These are phyloP conservation scores for Ajuga reptans DNA, from an alignment of 305 asterid genomes.

Conservation along the genomic window DNA sequence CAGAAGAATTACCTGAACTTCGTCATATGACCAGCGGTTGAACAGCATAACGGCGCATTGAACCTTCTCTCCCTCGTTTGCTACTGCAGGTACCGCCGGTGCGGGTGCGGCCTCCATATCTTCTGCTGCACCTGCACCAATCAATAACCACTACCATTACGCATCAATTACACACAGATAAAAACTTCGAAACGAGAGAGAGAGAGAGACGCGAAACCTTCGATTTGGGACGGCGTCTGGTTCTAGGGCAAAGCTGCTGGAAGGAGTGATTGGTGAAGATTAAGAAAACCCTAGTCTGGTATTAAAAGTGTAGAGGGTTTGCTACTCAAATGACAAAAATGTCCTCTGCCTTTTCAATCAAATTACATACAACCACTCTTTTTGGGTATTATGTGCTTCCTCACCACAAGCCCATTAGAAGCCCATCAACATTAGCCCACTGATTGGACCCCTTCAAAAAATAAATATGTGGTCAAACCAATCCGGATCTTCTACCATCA, in stretches of 20 bases:
- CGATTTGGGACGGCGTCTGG: conserved; percentile 16
- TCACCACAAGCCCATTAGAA: not conserved
- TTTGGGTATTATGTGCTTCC: not conserved
- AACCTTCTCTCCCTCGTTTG: conserved; percentile 29
- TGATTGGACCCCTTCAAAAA: too few species aligned
- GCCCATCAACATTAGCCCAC: too few species aligned
- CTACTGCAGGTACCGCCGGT: not conserved
- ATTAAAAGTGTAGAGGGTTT: not conserved
- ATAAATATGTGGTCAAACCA: too few species aligned
- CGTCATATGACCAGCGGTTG: conserved; percentile 76
- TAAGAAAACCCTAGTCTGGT: conserved; percentile 18
- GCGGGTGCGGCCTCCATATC: conserved; percentile 32
- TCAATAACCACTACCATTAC: not conserved
- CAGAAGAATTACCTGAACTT: conserved; percentile 41
- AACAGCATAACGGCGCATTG: conserved; percentile 52
- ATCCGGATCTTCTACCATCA: too few species aligned
- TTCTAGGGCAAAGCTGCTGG: not conserved
- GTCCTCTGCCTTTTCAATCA: not conserved
- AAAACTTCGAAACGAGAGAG: not conserved
- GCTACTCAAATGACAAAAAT: not conserved
- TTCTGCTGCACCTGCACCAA: conserved; percentile 24
- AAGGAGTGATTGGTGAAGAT: not conserved
- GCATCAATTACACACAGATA: not conserved
- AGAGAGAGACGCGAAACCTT: not conserved
- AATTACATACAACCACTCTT: too few species aligned